Conservation (phyloP, 768 basidiomycete genomes). For the Terana coerulea region DNA sequence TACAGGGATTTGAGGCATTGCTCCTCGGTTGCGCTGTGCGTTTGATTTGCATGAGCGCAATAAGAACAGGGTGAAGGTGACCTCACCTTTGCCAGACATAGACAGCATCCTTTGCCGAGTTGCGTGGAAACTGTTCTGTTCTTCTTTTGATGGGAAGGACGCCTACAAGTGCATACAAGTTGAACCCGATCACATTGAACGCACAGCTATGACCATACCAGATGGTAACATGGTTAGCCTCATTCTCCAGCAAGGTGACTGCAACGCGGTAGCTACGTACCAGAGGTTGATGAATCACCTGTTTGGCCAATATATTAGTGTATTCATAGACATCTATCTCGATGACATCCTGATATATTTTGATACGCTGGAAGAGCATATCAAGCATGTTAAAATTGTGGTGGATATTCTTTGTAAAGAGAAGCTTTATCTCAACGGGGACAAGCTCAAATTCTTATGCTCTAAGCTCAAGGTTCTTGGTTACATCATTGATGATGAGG, state of each 20-base stretch:
- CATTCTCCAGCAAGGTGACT: slow-evolving; percentile 43
- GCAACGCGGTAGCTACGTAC: slow-evolving; percentile 43
- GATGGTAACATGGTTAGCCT: slow-evolving; percentile 33
- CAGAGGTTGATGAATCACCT: slow-evolving; percentile 40
- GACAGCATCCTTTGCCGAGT: slow-evolving; percentile 35
- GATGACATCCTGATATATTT: slow-evolving; percentile 43
- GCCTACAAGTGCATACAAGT: slow-evolving; percentile 42
- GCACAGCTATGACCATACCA: slow-evolving; percentile 33
- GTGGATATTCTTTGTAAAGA: slow-evolving; percentile 26
- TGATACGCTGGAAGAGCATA: slow-evolving; percentile 34
- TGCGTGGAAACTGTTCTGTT: slow-evolving; percentile 26
- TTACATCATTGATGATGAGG: slow-evolving; percentile 35
- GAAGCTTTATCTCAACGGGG: slow-evolving; percentile 29
- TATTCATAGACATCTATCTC: slow-evolving; percentile 39
- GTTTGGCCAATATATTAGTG: slow-evolving; percentile 35
- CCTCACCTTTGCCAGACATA: slow-evolving; percentile 39
- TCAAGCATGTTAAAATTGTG: slow-evolving; percentile 28
- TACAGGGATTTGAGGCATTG: slow-evolving; percentile 18
- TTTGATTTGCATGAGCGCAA: slow-evolving; percentile 32
- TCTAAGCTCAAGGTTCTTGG: slow-evolving; percentile 34
- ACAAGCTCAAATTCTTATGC: slow-evolving; percentile 33
- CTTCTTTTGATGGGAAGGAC: slow-evolving; percentile 39
- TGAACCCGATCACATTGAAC: slow-evolving; percentile 23
- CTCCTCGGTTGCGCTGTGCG: slow-evolving; percentile 18
- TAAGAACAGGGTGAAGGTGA: slow-evolving; percentile 37